phyloP scores from a whole-genome alignment of 1,284 basidiomycete species.

The Cerrena zonata region DNA sequence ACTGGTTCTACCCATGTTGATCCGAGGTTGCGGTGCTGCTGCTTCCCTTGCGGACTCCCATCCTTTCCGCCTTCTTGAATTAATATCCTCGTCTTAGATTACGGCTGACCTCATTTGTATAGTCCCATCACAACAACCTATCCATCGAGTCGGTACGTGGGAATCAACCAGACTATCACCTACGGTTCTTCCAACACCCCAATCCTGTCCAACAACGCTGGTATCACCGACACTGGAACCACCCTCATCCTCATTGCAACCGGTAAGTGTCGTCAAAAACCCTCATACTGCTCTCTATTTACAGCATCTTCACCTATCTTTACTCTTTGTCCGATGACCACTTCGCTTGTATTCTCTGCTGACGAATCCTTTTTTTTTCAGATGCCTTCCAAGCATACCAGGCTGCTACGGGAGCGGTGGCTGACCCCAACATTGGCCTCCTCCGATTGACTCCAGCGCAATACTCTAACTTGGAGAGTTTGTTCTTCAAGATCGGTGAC shows the following conservation, averaged over 20 bases:
- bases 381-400: constrained; percentile 21
- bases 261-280: constrained; percentile 24
- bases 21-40: background rate
- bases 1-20: constrained; percentile 15
- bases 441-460: constrained; percentile 20
- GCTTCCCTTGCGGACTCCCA: too few species aligned
- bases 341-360: background rate
- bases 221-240: constrained; percentile 26
- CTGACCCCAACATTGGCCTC: constrained; percentile 22
- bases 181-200: constrained; percentile 20
- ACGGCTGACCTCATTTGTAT: background rate
- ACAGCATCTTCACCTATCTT: too few species aligned
- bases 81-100: background rate
- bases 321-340: too few species aligned
- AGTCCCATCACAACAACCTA: constrained; percentile 25
- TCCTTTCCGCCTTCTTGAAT: background rate
- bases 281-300: too few species aligned
- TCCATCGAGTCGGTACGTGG: constrained; percentile 31
- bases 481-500: constrained; percentile 24
- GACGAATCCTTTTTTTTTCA: background rate
- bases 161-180: constrained; percentile 22
- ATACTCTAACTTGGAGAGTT: constrained; percentile 19
- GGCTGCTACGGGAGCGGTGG: constrained; percentile 17
- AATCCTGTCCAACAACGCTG: constrained; percentile 18
- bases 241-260: constrained; percentile 33